Conservation (phyloP, 1,139 yeast genomes). For the Debaryomyces sp. region DNA sequence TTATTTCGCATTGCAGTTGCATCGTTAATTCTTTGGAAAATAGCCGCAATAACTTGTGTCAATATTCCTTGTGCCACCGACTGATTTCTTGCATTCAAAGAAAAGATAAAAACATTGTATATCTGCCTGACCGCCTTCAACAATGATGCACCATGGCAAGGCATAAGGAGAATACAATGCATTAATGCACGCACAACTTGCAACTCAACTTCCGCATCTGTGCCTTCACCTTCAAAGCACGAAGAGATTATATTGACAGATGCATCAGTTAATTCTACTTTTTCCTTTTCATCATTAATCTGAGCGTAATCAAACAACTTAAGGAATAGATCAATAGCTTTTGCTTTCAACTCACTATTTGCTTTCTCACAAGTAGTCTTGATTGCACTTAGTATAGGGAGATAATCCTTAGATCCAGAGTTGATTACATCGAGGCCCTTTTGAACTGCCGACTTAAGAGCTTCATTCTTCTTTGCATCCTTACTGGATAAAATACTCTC, state of each 20-base stretch:
- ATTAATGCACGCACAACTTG: conserved; percentile 92
- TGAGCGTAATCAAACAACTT: conserved; percentile 48
- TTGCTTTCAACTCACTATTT: conserved; percentile 35
- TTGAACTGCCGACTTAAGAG: conserved; percentile 33
- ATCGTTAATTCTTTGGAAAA: conserved; percentile 72
- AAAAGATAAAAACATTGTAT: conserved; percentile 86
- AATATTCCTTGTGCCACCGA: conserved; percentile 94
- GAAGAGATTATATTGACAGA: conserved; percentile 84
- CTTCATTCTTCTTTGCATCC: conserved; percentile 45
- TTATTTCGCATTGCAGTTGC: conserved; percentile 20
- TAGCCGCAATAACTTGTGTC: conserved; percentile 85
- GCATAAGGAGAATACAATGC: conserved; percentile 80
- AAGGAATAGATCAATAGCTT: conserved; percentile 49
- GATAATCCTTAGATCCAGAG: conserved; percentile 33
- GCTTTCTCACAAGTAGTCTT: conserved; percentile 42
- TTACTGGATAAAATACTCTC: conserved; percentile 37
- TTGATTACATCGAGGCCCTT: conserved; percentile 41
- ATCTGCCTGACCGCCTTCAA: conserved; percentile 91
- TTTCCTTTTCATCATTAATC: conserved; percentile 41
- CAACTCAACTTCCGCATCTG: conserved; percentile 84
- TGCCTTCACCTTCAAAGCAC: conserved; percentile 89
- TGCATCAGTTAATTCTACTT: conserved; percentile 70
- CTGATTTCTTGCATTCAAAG: conserved; percentile 81
- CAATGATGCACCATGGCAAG: conserved; percentile 89
- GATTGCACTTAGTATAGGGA: conserved; percentile 41